A percentile compares a stretch with the other conserved stretches of the same genome.
Conservation (phyloP, 371 early-diverging fungal genomes). For the Phascolomyces articulosus region DNA sequence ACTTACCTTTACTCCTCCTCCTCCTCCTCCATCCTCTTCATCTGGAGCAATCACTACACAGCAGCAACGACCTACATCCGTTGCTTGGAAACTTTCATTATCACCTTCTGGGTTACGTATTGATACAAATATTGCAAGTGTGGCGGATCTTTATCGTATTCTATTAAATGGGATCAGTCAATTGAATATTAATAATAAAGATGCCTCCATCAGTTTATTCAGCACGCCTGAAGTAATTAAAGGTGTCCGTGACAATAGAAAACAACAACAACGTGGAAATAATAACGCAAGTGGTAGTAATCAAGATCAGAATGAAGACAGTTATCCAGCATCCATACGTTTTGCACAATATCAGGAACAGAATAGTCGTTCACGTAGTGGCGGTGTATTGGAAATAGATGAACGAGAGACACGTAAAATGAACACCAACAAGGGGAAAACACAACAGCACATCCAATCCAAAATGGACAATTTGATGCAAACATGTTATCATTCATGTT, state of each 20-base stretch:
- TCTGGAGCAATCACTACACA: background rate
- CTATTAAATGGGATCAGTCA: constrained; percentile 50
- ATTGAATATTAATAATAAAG: constrained; percentile 49
- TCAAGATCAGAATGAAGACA: background rate
- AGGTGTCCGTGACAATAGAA: constrained; percentile 6
- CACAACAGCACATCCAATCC: constrained; percentile 16
- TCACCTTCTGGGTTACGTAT: constrained; percentile 51
- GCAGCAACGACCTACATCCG: constrained; percentile 26
- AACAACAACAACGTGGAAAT: background rate
- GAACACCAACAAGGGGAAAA: background rate
- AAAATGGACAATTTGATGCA: constrained; percentile 49
- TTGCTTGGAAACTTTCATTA: constrained; percentile 53
- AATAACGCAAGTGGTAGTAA: background rate
- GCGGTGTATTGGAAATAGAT: constrained; percentile 50
- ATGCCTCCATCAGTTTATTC: constrained; percentile 37
- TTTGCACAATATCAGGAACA: background rate
- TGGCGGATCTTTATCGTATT: constrained; percentile 51
- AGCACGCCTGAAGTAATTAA: constrained; percentile 32
- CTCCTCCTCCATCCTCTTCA: background rate
- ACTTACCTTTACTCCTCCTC: background rate
- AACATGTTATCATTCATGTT: constrained; percentile 57
- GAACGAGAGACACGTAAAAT: constrained; percentile 39
- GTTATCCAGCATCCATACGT: background rate
- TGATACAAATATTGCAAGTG: constrained; percentile 55
- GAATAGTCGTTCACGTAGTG: too few relatives aligned